Evolutionary conservation across 352 stramenopile species (phyloP).

Genomic region (Globisporangium emineosum): DNA sequence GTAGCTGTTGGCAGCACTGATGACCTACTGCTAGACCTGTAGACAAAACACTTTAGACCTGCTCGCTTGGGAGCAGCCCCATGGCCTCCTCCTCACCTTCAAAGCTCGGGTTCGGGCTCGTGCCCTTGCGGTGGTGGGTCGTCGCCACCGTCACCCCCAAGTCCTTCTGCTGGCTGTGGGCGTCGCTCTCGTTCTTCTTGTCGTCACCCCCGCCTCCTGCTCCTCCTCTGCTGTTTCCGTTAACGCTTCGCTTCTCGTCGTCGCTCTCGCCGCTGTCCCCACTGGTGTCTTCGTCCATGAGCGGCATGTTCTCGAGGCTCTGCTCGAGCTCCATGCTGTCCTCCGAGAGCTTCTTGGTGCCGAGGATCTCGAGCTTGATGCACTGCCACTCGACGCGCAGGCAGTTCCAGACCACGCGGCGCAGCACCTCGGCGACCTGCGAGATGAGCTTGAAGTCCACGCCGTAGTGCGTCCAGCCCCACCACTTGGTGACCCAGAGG

Average conservation of each 20-base stretch:
- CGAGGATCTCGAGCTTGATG: conserved; percentile 74
- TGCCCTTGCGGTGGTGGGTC: conserved; percentile 20
- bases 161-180: conserved; percentile 1
- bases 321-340: conserved; percentile 45
- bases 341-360: conserved; percentile 51
- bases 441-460: conserved; percentile 81
- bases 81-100: conserved; percentile 19
- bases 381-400: conserved; percentile 92
- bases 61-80: conserved; percentile 9
- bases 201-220: neutral
- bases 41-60: neutral
- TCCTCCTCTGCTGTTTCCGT: neutral
- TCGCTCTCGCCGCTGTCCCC: conserved; percentile 29
- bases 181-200: conserved; percentile 12
- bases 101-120: conserved; percentile 19
- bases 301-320: conserved; percentile 45
- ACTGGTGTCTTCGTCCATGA: conserved; percentile 32
- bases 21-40: neutral
- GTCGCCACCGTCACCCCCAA: neutral
- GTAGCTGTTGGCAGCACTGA: too few relatives aligned
- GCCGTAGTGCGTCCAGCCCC: conserved; percentile 69
- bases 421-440: conserved; percentile 91
- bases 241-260: conserved; percentile 12
- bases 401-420: conserved; percentile 92
- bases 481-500: conserved; percentile 93